Evolutionary conservation across 83 land plant genomes (phyloP).

Genomic region (Diphasiastrum complanatum): DNA sequence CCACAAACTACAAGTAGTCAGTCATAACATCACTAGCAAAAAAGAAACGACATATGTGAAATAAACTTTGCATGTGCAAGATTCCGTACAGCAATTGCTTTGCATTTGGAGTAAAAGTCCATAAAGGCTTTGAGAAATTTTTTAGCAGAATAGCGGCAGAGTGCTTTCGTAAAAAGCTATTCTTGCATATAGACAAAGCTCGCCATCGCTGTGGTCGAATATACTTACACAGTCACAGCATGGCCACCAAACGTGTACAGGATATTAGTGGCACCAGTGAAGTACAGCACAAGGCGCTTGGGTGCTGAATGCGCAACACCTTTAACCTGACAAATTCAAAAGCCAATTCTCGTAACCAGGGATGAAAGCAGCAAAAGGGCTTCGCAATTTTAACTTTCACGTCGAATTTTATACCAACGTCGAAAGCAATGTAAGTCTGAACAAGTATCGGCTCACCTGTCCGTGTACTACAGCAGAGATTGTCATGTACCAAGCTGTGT

Average conservation of each 20-base stretch:
- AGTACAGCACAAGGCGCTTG: background rate
- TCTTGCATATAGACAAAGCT: background rate
- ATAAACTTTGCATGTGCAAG: too few species aligned
- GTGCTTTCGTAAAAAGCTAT: background rate
- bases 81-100: too few species aligned
- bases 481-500: background rate
- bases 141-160: background rate
- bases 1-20: background rate
- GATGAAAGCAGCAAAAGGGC: too few species aligned
- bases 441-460: background rate
- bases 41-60: too few species aligned
- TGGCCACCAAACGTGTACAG: too few species aligned
- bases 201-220: background rate
- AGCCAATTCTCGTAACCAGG: too few species aligned
- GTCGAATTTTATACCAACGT: background rate
- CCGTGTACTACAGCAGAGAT: background rate
- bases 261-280: slow-evolving; percentile 1
- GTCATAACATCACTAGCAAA: too few species aligned
- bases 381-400: too few species aligned
- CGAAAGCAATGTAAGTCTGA: background rate
- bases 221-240: background rate
- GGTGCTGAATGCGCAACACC: background rate
- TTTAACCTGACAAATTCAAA: background rate
- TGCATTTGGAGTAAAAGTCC: too few species aligned
- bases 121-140: background rate